Base-by-base conservation (phyloP, 2,329 filamentous ascomycete genomes). In the Paracoccidioides lutzii region DNA sequence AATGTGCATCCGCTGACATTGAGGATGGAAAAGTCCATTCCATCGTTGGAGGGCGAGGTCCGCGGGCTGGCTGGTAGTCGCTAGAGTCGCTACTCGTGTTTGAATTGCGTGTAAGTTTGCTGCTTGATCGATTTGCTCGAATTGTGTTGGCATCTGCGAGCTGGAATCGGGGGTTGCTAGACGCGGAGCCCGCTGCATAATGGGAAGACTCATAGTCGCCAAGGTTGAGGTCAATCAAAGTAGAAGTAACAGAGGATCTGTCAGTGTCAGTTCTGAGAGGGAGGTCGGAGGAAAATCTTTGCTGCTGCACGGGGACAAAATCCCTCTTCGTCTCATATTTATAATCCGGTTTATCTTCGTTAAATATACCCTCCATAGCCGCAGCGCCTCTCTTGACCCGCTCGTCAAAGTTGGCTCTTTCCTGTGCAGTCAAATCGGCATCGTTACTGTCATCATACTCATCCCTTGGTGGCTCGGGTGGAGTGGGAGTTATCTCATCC, bases 331-430 rank as follows among this genome's bases (percentile, higher is more conserved):
- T 76, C 59, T 79, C 78, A 62, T 81, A 81, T 55, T 75, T 76
- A 64, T 84, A 84, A n/a, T 76, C 78, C 5, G 76, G 76, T 54
- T 74, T 74, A 37, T 75, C 71, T 40, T 75, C 73, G 58, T 83
- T 74, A 63, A 82, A 84, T 3, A 84, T 66, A 8, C 80, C 77
- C 55, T 80, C 76, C 61, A 84, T 73, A 2, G 76, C 78, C 44
- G 70, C 74, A 56, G 78, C 77, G 46, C 81, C 81, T 60, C 81
- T 73, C 48, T 76, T 75, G 48, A 81, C 79, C 32, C 78, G 76
- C 60, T 79, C 74, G 61, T 83, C 79, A 58, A 78, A 78, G 62
- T 80, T 77, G 12, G 74, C 73, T 59, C 76, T 75, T 57, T 80
- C 72, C 45, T 73, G 67, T 12, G 67, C 63, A 12, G 71, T 70